Percentiles rank a stretch among this genome's conserved stretches.
Evolutionary conservation across 306 rosid genomes (phyloP).

Genomic region (Cicer bijugum): DNA sequence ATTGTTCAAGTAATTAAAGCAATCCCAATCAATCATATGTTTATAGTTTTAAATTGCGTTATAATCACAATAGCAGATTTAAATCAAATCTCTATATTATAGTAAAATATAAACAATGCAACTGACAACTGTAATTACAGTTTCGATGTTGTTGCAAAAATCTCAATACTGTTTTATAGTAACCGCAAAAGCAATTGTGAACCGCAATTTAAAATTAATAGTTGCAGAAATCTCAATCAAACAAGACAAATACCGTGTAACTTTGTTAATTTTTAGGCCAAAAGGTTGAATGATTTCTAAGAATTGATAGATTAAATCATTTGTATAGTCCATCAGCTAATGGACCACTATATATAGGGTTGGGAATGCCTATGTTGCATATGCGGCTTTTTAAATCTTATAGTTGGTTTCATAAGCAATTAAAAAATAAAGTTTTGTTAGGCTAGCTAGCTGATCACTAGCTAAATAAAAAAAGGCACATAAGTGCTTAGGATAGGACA

Average conservation of each 20-base stretch:
- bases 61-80: rapidly evolving
- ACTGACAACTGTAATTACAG: too few species aligned
- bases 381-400: not conserved
- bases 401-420: conserved; percentile 2
- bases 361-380: conserved; percentile 17
- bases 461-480: conserved; percentile 25
- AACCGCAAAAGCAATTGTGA: too few species aligned
- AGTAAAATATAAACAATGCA: too few species aligned
- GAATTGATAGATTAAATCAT: conserved; percentile 8
- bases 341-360: conserved; percentile 30
- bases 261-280: not conserved
- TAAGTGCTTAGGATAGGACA: conserved; percentile 40
- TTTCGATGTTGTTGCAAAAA: too few species aligned
- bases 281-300: conserved; percentile 40
- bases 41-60: too few species aligned
- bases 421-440: conserved; percentile 24
- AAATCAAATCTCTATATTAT: too few species aligned
- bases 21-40: conserved; percentile 7
- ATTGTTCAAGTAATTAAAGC: conserved; percentile 15
- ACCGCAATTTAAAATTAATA: too few species aligned
- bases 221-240: too few species aligned
- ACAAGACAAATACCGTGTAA: too few species aligned
- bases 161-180: too few species aligned
- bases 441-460: conserved; percentile 19
- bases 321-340: not conserved